These are phyloP conservation scores for Mycena latifolia DNA, from an alignment of 768 basidiomycete genomes.

Conservation along the genomic window DNA sequence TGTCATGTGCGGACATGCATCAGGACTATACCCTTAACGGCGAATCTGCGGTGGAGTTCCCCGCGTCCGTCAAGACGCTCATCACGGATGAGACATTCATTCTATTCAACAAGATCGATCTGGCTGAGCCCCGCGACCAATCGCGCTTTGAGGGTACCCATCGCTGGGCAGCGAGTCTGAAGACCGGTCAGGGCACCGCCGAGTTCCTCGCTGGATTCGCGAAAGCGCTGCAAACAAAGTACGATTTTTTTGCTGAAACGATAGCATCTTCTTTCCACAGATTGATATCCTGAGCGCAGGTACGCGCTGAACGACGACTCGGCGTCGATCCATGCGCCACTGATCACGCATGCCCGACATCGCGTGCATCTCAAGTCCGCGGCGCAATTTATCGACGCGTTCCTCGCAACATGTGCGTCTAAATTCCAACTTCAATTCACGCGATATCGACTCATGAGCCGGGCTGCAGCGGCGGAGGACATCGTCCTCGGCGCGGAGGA, in stretches of 20 bases:
- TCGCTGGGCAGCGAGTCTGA: constrained; percentile 75
- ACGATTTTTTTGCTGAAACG: constrained; percentile 22
- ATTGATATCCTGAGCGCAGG: constrained; percentile 33
- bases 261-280: neutral
- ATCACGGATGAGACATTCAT: constrained; percentile 72
- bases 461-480: constrained; percentile 66
- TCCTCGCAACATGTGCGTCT: constrained; percentile 58
- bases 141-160: constrained; percentile 19
- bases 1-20: constrained; percentile 70
- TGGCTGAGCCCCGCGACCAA: constrained; percentile 39
- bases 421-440: neutral
- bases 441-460: neutral
- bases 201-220: constrained; percentile 74
- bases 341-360: constrained; percentile 87
- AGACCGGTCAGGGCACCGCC: constrained; percentile 65
- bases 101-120: constrained; percentile 85
- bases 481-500: constrained; percentile 90
- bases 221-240: constrained; percentile 63
- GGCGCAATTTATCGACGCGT: constrained; percentile 70
- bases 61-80: constrained; percentile 61
- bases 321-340: constrained; percentile 57
- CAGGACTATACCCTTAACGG: no score
- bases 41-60: constrained; percentile 46
- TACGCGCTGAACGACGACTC: constrained; percentile 42
- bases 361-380: constrained; percentile 81